Evolutionary conservation across 768 basidiomycete species (phyloP).

Genomic region (Mycena indigotica): DNA sequence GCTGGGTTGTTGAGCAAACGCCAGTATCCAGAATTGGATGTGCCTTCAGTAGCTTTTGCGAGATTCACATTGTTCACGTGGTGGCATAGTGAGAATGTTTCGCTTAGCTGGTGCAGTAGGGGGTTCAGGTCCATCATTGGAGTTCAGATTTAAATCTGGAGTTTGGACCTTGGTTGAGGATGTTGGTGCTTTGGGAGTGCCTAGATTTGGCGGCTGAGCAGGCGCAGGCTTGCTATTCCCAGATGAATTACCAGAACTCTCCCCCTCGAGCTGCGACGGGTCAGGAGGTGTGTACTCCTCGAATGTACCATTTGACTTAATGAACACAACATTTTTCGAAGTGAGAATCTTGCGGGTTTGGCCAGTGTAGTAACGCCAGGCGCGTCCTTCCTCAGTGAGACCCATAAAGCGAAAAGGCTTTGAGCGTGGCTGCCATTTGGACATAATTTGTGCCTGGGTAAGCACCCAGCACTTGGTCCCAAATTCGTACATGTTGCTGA

Average conservation of each 20-base stretch:
- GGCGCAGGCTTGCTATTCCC: constrained; percentile 8
- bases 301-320: neutral
- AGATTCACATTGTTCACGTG: neutral
- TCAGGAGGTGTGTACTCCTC: neutral
- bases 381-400: neutral
- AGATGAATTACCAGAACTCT: neutral
- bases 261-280: constrained; percentile 1
- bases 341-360: neutral
- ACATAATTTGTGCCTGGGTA: neutral
- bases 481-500: neutral
- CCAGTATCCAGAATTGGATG: neutral
- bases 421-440: neutral
- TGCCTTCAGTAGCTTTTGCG: neutral
- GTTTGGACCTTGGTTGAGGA: neutral
- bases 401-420: neutral
- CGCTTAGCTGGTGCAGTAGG: neutral
- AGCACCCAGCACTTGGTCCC: neutral
- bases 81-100: neutral
- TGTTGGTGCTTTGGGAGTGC: neutral
- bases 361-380: neutral
- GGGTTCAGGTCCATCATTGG: neutral
- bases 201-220: neutral
- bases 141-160: too few relatives aligned
- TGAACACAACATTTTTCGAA: neutral
- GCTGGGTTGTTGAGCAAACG: constrained; percentile 1